Percentiles rank a stretch among this genome's conserved stretches.
Conservation (phyloP, 164 flowering plant genomes). For the Stephania japonica region DNA sequence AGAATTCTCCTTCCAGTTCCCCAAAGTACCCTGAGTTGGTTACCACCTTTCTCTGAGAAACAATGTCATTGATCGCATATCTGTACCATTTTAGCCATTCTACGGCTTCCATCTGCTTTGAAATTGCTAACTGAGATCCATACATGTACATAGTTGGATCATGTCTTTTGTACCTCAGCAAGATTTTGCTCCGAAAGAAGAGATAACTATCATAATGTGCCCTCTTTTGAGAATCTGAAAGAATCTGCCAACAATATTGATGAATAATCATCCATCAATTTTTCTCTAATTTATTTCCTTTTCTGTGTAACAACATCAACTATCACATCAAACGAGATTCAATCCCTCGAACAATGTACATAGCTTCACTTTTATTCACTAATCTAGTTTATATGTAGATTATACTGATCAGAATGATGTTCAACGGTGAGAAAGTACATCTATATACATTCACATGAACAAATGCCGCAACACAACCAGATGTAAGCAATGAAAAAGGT, state of each 20-base stretch:
- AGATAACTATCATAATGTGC: slow-evolving; percentile 68
- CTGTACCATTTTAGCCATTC: slow-evolving; percentile 92
- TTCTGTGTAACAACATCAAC: too few relatives aligned
- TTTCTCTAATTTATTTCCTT: too few relatives aligned
- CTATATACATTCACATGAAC: too few relatives aligned
- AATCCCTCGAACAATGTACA: too few relatives aligned
- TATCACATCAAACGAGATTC: too few relatives aligned
- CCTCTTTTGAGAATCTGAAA: slow-evolving; percentile 76
- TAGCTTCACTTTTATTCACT: too few relatives aligned
- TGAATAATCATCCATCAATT: background rate
- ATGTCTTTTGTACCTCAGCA: slow-evolving; percentile 26
- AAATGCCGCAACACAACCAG: too few relatives aligned
- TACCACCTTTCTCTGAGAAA: slow-evolving; percentile 51
- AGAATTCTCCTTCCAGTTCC: slow-evolving; percentile 68
- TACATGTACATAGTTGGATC: slow-evolving; percentile 35
- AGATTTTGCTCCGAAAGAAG: slow-evolving; percentile 41
- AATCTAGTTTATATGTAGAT: too few relatives aligned
- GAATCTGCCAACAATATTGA: slow-evolving; percentile 54
- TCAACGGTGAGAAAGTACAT: too few relatives aligned
- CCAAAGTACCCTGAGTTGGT: slow-evolving; percentile 74
- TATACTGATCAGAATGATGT: too few relatives aligned
- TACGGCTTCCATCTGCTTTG: slow-evolving; percentile 73
- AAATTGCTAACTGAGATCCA: slow-evolving; percentile 24
- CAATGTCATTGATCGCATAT: slow-evolving; percentile 58
- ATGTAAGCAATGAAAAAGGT: too few relatives aligned